A percentile compares a stretch with the other conserved stretches of the same genome.
These are phyloP conservation scores for Coprinopsis cinerea DNA, from an alignment of 768 basidiomycete genomes.

Conservation along the genomic window DNA sequence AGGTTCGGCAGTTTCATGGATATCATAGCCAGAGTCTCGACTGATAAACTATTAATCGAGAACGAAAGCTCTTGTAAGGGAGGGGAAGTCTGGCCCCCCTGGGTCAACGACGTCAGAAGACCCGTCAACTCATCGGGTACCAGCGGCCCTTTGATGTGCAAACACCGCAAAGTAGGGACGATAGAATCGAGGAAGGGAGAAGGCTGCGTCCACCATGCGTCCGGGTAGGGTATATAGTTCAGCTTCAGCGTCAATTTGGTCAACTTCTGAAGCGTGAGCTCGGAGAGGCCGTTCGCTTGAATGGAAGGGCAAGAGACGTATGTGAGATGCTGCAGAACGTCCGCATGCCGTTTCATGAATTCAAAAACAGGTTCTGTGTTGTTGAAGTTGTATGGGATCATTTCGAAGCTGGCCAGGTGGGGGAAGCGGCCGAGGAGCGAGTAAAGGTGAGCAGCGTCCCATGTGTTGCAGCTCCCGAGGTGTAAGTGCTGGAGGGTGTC, in stretches of 20 bases:
- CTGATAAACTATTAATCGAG: background rate
- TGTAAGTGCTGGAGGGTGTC: background rate
- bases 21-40: background rate
- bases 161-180: background rate
- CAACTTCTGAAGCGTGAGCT: background rate
- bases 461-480: background rate
- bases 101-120: background rate
- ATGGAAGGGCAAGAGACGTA: conserved; percentile 6
- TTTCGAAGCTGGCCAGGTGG: background rate
- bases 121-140: background rate
- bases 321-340: conserved; percentile 7
- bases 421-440: background rate
- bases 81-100: no score
- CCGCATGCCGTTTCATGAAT: conserved; percentile 1
- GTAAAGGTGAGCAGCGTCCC: conserved; percentile 1
- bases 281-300: conserved; percentile 4
- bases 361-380: background rate
- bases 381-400: conserved; percentile 2
- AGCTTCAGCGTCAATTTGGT: conserved; percentile 8
- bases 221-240: conserved; percentile 3
- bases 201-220: conserved; percentile 5
- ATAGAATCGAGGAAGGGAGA: conserved; percentile 7
- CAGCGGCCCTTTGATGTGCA: conserved; percentile 3
- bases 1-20: conserved; percentile 1
- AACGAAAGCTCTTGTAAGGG: conserved; percentile 5